Base-by-base conservation (phyloP, 1,284 basidiomycete species). In the Bjerkandera adusta region DNA sequence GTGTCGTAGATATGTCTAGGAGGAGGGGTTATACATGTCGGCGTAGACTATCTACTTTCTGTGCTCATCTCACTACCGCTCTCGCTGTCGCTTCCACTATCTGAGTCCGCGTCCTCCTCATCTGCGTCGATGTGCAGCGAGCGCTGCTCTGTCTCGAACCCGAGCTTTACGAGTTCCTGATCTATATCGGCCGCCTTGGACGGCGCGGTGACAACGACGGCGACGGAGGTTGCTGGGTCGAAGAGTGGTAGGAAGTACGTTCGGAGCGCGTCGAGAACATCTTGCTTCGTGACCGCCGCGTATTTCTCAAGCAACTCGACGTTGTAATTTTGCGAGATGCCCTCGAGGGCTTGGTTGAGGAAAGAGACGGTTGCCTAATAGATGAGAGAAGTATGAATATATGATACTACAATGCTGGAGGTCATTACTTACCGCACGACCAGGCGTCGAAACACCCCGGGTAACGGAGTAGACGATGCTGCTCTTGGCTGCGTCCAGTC, bases 401-500 rank as follows among this genome's bases (percentile, higher is more conserved):
- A 15, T n/a, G 37, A 45, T 21, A 32, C 32, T 11, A 42, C 20
- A 36, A 50, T 18, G 12, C 33, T 32, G 25, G 26, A 51, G 12
- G 37, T n/a, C n/a, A n/a, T n/a, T 15, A 68, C 79, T 62, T 62
- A 95, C 96, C 29, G 95, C 94, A 52, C 83, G 77, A 15, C 82
- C 80, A 25, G 91, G 83, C 1, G 92, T 97, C 21, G 92, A 87
- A 24, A 96, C 89, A 37, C 77, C 74, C 58, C 84, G 82, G 0
- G 95, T 84, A 5, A 93, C 86, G 16, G 76, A 74, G 62, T 85
- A 98, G 7, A 96, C 92, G 57, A 97, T 84, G 44, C 83, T 90
- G 49, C 89, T 92, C 71, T 97, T 95, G 3, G 95, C 93, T 1
- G 91, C 89, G 58, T 98, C 95, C 15, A 99, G 69, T 7, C 85